These are phyloP conservation scores for Pseudogymnoascus sp. DNA, from an alignment of 2,329 filamentous ascomycete genomes.

Conservation along the genomic window DNA sequence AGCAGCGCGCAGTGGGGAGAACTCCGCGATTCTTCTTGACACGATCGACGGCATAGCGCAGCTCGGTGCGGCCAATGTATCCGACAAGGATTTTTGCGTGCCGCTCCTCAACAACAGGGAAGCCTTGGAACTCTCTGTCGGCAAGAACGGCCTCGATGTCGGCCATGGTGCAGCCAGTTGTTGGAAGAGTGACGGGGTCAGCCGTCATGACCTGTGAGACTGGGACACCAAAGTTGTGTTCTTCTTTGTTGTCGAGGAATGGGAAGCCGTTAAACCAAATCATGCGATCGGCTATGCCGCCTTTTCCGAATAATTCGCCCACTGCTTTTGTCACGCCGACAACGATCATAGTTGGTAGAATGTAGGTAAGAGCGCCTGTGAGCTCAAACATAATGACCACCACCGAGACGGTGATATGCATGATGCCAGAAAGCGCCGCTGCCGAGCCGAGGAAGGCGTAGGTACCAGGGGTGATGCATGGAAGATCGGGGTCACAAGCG, in stretches of 20 bases:
- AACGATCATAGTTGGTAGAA: conserved; percentile 97
- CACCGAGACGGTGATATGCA: conserved; percentile 95
- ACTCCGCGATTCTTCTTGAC: conserved; percentile 61
- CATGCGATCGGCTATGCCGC: conserved; percentile 94
- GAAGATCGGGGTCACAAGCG: conserved; percentile 79
- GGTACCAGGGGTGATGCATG: conserved; percentile 94
- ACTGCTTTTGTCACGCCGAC: conserved; percentile 95
- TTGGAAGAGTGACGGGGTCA: conserved; percentile 65
- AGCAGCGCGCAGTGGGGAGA: conserved; percentile 62
- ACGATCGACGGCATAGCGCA: conserved; percentile 82
- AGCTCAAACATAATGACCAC: conserved; percentile 99
- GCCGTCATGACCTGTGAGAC: conserved; percentile 85
- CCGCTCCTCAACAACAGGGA: conserved; percentile 76
- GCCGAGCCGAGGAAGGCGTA: conserved; percentile 93
- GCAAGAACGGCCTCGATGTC: conserved; percentile 68
- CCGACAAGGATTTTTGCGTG: conserved; percentile 68
- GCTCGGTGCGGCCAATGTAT: conserved; percentile 86
- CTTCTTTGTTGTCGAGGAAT: conserved; percentile 94
- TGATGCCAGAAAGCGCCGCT: conserved; percentile 87
- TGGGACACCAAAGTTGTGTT: conserved; percentile 90
- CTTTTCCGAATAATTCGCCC: conserved; percentile 83
- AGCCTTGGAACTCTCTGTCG: conserved; percentile 81
- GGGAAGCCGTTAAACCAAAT: conserved; percentile 98
- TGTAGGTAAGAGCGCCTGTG: conserved; percentile 94
- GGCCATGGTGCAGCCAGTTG: conserved; percentile 64